These are phyloP conservation scores for Orobanche coerulescens DNA, from an alignment of 257 asterid genomes.

Conservation along the genomic window DNA sequence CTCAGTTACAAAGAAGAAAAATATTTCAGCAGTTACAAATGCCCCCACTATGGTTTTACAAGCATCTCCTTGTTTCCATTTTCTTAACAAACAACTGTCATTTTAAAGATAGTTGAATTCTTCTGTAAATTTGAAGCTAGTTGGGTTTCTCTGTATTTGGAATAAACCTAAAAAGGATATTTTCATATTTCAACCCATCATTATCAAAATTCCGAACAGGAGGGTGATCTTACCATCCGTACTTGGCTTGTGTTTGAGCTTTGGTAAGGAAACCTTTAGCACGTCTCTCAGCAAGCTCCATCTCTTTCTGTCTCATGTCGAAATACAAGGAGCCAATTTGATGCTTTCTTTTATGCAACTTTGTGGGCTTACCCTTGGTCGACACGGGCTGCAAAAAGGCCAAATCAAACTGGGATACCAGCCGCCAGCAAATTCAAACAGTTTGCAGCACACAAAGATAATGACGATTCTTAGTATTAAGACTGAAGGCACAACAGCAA, in stretches of 20 bases:
- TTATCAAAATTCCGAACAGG: neutral
- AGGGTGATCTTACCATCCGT: constrained; percentile 64
- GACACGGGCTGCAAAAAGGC: constrained; percentile 59
- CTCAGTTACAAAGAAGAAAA: neutral
- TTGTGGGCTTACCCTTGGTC: constrained; percentile 80
- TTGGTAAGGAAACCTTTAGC: constrained; percentile 71
- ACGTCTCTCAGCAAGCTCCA: constrained; percentile 82
- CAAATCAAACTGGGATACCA: constrained; percentile 13
- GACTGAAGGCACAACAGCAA: neutral
- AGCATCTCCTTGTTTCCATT: neutral
- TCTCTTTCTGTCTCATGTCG: constrained; percentile 81
- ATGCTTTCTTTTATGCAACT: constrained; percentile 93
- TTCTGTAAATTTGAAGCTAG: neutral
- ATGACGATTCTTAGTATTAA: neutral
- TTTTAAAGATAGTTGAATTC: neutral
- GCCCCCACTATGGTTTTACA: neutral
- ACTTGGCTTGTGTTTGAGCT: constrained; percentile 97
- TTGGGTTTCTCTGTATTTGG: neutral
- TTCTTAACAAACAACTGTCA: neutral
- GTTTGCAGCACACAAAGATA: neutral
- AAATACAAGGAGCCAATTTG: constrained; percentile 67
- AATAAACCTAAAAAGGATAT: neutral
- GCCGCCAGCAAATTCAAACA: neutral
- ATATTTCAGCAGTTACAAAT: neutral
- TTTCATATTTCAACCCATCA: neutral